Conservation (phyloP, 371 early-diverging fungal genomes). For the Cokeromyces recurvatus region DNA sequence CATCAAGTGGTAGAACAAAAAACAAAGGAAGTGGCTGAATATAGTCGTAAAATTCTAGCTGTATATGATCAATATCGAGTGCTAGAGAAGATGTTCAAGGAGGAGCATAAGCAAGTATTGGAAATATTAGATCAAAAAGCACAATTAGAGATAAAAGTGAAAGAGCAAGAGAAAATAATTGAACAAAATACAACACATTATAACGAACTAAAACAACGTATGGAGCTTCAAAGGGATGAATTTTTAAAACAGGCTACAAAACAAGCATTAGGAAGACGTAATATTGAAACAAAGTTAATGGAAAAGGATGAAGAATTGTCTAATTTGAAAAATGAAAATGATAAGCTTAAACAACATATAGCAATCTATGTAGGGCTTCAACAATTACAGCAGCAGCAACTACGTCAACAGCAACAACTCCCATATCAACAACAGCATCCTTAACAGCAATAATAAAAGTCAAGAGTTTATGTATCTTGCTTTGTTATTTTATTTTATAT, state of each 20-base stretch:
- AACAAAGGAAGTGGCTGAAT: not conserved
- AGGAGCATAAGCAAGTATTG: slow-evolving; percentile 1
- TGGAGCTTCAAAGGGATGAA: not conserved
- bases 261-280: slow-evolving; percentile 9
- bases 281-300: slow-evolving; percentile 3
- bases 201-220: too few relatives aligned
- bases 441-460: not conserved
- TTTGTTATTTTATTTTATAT: too few relatives aligned
- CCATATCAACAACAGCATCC: not conserved
- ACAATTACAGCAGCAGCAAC: not conserved
- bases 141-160: not conserved
- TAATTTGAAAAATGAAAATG: not conserved
- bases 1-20: not conserved
- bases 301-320: not conserved
- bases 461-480: too few relatives aligned
- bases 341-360: not conserved
- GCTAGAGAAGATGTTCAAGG: slow-evolving; percentile 1
- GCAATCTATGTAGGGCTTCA: too few relatives aligned
- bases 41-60: not conserved
- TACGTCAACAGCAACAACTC: slow-evolving; percentile 1
- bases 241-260: not conserved
- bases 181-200: too few relatives aligned
- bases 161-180: too few relatives aligned
- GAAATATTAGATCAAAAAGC: not conserved
- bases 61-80: slow-evolving; percentile 1